phyloP scores from a whole-genome alignment of 805 yeast genomes.

The Wickerhamomyces bovis region DNA sequence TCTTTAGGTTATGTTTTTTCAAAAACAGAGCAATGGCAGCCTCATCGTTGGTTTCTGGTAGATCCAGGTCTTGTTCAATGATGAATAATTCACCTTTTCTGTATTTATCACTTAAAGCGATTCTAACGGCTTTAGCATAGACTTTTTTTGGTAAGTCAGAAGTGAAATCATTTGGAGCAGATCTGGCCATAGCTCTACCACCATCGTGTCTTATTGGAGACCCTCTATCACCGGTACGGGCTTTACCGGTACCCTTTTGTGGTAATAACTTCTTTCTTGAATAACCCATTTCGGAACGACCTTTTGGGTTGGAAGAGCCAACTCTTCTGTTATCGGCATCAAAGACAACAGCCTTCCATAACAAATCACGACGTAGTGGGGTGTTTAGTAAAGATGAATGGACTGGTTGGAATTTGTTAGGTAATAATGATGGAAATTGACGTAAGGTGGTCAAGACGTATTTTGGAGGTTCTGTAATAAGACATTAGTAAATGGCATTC shows the following conservation, averaged over 20 bases:
- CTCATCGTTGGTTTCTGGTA: constrained; percentile 29
- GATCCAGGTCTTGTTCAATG: constrained; percentile 43
- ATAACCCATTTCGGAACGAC: constrained; percentile 81
- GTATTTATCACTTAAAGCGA: constrained; percentile 79
- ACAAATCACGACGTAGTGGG: constrained; percentile 82
- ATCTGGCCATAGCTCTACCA: constrained; percentile 82
- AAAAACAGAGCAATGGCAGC: constrained; percentile 45
- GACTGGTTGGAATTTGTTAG: constrained; percentile 69
- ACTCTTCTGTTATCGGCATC: constrained; percentile 89
- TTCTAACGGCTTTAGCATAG: constrained; percentile 69
- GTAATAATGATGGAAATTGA: constrained; percentile 87
- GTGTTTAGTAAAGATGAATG: constrained; percentile 62
- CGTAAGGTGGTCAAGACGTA: constrained; percentile 75
- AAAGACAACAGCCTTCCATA: constrained; percentile 91
- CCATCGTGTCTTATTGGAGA: constrained; percentile 90
- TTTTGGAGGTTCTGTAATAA: constrained; percentile 43
- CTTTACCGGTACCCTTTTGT: constrained; percentile 93
- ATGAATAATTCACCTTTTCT: constrained; percentile 66
- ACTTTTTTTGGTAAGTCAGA: constrained; percentile 69
- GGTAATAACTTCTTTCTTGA: constrained; percentile 76
- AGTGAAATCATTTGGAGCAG: constrained; percentile 85
- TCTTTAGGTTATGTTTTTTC: constrained; percentile 41
- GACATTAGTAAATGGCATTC: constrained; percentile 15
- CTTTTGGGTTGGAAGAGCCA: constrained; percentile 81
- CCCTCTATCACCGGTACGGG: constrained; percentile 94